phyloP scores from a whole-genome alignment of 2,329 filamentous ascomycete genomes.

The Apiospora sp. region DNA sequence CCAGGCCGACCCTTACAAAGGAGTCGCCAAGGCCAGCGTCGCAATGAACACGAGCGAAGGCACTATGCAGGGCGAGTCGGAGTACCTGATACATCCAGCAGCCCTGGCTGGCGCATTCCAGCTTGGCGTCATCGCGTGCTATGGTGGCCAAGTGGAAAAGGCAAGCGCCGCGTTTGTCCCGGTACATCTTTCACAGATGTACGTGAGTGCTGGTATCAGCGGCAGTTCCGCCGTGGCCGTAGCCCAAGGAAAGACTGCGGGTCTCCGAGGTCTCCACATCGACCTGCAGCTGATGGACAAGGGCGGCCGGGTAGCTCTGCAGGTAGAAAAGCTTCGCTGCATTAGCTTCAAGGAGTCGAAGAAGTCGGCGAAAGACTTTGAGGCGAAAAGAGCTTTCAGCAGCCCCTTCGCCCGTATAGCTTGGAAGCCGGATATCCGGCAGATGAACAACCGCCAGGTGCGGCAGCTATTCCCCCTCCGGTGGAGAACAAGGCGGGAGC shows the following conservation, averaged over 20 bases:
- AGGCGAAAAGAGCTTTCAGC: slow-evolving; percentile 27
- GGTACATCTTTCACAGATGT: slow-evolving; percentile 31
- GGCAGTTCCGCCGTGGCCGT: slow-evolving; percentile 23
- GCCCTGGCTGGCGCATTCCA: slow-evolving; percentile 32
- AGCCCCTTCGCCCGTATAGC: slow-evolving; percentile 31
- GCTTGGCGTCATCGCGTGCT: slow-evolving; percentile 33
- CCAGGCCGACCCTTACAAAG: slow-evolving; percentile 23
- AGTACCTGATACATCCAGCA: slow-evolving; percentile 34
- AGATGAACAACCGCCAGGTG: slow-evolving; percentile 28
- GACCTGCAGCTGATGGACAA: slow-evolving; percentile 30
- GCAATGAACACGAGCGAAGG: slow-evolving; percentile 26
- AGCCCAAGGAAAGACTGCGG: slow-evolving; percentile 26
- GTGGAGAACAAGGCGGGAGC: slow-evolving; percentile 28
- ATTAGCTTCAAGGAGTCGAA: slow-evolving; percentile 22
- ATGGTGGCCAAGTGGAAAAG: slow-evolving; percentile 30
- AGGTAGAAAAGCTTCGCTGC: slow-evolving; percentile 27
- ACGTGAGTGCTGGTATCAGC: slow-evolving; percentile 22
- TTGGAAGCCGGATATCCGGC: slow-evolving; percentile 37
- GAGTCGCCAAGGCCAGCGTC: slow-evolving; percentile 29
- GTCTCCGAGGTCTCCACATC: slow-evolving; percentile 29
- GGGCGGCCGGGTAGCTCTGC: slow-evolving; percentile 27
- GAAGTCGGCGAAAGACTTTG: slow-evolving; percentile 22
- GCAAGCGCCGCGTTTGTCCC: slow-evolving; percentile 31
- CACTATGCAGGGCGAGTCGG: slow-evolving; percentile 31
- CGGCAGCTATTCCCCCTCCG: slow-evolving; percentile 29